Base-by-base conservation (phyloP, 73 alveolate genomes). In the Blepharisma japonicum region DNA sequence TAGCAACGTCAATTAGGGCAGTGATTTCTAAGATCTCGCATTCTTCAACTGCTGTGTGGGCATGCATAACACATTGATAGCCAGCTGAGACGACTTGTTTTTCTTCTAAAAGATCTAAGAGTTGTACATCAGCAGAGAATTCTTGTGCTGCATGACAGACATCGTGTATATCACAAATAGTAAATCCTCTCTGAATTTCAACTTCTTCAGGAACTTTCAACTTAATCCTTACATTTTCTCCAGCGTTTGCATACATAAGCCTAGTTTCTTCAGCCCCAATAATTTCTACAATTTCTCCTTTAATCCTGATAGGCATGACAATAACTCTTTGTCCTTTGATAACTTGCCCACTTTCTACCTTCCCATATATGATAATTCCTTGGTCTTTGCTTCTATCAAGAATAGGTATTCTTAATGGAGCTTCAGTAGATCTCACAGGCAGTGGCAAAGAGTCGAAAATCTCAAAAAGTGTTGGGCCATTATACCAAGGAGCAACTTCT, bases 401-500 rank as follows among this genome's bases (percentile, higher is more conserved):
- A 0, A 85, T 82, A 6, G 92, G 92, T 32, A 85, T 81, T 81
- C 99, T 88, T 32, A 98, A 82, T 0, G 99, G 97, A 14, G 94
- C 99, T 6, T 96, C 92, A 72, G 90, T 88, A 25, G 50, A 20
- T 77, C 99, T 86, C 55, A 85, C 77, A 78, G 99, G 99, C 49
- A 88, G 92, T 54, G 86, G 82, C 71, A 94, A 85, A 53, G 86
- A 87, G 88, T 95, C 99, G 71, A 95, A 82, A 81, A 97, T 98
- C 82, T 94, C 98, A 47, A 94, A 66, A 85, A 97, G 91, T 32
- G 98, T 92, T 46, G 95, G 95, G 14, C 99, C 99, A 54, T 83
- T 95, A 90, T 95, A 97, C 99, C 99, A 97, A 27, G 93, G 94
- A 90, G 94, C 23, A 91, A 89, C 89, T 56, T 77, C 83, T 90